Evolutionary conservation across 192 early-diverging fungal species (phyloP).

Genomic region (Phycomyces nitens): DNA sequence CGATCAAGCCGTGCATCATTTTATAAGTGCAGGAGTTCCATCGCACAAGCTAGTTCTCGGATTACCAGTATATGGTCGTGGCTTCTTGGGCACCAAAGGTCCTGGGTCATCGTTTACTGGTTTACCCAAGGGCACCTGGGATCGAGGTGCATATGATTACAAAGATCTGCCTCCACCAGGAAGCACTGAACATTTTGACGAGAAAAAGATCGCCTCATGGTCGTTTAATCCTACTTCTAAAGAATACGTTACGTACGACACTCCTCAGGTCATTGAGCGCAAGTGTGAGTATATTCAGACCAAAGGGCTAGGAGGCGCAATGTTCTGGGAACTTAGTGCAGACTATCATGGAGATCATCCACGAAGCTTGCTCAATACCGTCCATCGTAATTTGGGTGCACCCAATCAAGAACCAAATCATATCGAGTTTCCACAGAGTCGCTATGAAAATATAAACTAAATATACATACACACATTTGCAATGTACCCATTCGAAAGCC

Average conservation of each 20-base stretch:
- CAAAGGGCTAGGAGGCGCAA: conserved; percentile 60
- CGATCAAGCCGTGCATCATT: conserved; percentile 70
- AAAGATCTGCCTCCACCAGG: conserved; percentile 67
- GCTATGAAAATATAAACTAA: conserved; percentile 44
- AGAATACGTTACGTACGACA: conserved; percentile 85
- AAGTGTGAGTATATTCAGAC: conserved; percentile 65
- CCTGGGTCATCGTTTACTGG: conserved; percentile 63
- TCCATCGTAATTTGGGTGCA: conserved; percentile 26
- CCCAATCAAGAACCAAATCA: conserved; percentile 43
- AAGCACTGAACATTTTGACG: conserved; percentile 74
- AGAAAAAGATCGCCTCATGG: conserved; percentile 69
- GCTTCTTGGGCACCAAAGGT: conserved; percentile 81
- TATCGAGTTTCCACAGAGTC: conserved; percentile 39
- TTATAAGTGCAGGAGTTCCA: conserved; percentile 71
- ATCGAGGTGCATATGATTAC: conserved; percentile 88
- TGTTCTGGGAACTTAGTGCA: conserved; percentile 77
- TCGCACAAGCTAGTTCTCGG: conserved; percentile 85
- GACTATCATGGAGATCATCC: conserved; percentile 42
- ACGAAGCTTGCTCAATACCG: conserved; percentile 40
- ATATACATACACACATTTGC: no score
- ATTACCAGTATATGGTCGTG: conserved; percentile 89
- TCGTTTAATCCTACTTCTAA: conserved; percentile 67
- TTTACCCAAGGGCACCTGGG: conserved; percentile 78
- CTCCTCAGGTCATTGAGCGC: conserved; percentile 53
- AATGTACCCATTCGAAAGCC: no score